phyloP scores from a whole-genome alignment of 495 filamentous ascomycete species.

The Penicillium bialowiezense region DNA sequence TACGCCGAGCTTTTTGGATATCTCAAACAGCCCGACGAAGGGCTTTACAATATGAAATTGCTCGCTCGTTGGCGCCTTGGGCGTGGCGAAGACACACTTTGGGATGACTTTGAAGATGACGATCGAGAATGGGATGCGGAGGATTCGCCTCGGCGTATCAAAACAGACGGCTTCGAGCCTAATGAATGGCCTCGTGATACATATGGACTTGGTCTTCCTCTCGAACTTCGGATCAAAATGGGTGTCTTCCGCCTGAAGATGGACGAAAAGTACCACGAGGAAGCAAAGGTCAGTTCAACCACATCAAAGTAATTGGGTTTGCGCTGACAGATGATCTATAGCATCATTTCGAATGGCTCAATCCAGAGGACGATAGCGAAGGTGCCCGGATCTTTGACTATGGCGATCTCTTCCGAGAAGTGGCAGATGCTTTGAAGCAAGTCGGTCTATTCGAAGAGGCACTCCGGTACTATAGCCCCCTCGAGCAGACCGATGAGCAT shows the following conservation, averaged over 20 bases:
- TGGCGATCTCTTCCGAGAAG: conserved; percentile 72
- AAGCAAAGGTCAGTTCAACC: conserved; percentile 65
- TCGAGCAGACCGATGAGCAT: conserved; percentile 56
- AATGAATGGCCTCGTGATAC: conserved; percentile 51
- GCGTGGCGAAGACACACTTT: conserved; percentile 68
- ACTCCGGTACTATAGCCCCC: conserved; percentile 68
- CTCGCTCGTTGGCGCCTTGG: conserved; percentile 80
- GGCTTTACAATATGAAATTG: conserved; percentile 63
- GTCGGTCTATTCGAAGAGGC: conserved; percentile 58
- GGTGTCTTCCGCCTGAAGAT: conserved; percentile 75
- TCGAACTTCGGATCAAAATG: conserved; percentile 83
- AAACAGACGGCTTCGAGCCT: conserved; percentile 54
- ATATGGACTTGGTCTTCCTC: conserved; percentile 75
- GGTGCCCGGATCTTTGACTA: conserved; percentile 57
- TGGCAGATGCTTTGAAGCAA: conserved; percentile 64
- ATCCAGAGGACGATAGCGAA: conserved; percentile 51
- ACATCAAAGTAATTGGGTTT: background rate
- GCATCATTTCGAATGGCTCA: conserved; percentile 63
- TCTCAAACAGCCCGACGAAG: conserved; percentile 57
- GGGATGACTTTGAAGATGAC: conserved; percentile 73
- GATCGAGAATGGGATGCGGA: conserved; percentile 90
- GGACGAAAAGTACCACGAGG: conserved; percentile 56
- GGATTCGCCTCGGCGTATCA: conserved; percentile 62
- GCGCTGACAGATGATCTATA: conserved; percentile 23
- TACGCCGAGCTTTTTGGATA: conserved; percentile 77